Percentiles rank a stretch among this genome's conserved stretches.
These are phyloP conservation scores for Boletus edulis DNA, from an alignment of 768 basidiomycete genomes.

Conservation along the genomic window DNA sequence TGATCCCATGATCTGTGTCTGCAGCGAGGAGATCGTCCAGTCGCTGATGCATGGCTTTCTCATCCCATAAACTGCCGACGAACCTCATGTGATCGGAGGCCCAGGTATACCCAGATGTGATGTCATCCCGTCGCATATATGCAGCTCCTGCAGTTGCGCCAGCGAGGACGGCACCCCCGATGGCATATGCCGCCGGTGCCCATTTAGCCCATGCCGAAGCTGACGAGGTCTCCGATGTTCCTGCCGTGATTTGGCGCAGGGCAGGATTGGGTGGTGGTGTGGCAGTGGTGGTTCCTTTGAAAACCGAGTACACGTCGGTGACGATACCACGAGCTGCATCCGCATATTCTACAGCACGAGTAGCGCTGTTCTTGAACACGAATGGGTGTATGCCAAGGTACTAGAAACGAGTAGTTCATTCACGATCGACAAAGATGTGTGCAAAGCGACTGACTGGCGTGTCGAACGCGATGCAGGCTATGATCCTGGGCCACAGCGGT, in stretches of 20 bases:
- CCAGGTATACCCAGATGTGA: slow-evolving; percentile 69
- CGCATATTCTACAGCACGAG: slow-evolving; percentile 70
- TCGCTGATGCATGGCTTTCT: slow-evolving; percentile 55
- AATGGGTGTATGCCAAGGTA: slow-evolving; percentile 85
- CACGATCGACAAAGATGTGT: not conserved
- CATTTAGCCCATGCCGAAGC: slow-evolving; percentile 54
- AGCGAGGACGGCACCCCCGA: slow-evolving; percentile 74
- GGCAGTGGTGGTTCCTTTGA: slow-evolving; percentile 40
- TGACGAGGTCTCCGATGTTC: slow-evolving; percentile 13
- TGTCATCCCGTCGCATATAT: slow-evolving; percentile 76
- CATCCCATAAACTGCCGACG: slow-evolving; percentile 84
- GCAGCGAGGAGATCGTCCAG: slow-evolving; percentile 60
- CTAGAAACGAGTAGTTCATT: slow-evolving; percentile 37
- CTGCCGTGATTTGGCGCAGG: slow-evolving; percentile 32
- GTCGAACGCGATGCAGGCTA: slow-evolving; percentile 84
- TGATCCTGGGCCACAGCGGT: slow-evolving; percentile 85
- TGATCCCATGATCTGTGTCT: slow-evolving; percentile 58
- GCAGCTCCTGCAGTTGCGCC: slow-evolving; percentile 84
- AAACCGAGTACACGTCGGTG: slow-evolving; percentile 56
- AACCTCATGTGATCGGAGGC: slow-evolving; percentile 89
- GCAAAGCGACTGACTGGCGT: slow-evolving; percentile 64
- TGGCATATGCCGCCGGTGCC: slow-evolving; percentile 67
- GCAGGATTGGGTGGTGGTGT: slow-evolving; percentile 25
- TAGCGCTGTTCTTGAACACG: slow-evolving; percentile 81
- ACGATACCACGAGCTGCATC: slow-evolving; percentile 62